Base-by-base conservation (phyloP, 1,284 basidiomycete genomes). In the Paramarasmius palmivorus region DNA sequence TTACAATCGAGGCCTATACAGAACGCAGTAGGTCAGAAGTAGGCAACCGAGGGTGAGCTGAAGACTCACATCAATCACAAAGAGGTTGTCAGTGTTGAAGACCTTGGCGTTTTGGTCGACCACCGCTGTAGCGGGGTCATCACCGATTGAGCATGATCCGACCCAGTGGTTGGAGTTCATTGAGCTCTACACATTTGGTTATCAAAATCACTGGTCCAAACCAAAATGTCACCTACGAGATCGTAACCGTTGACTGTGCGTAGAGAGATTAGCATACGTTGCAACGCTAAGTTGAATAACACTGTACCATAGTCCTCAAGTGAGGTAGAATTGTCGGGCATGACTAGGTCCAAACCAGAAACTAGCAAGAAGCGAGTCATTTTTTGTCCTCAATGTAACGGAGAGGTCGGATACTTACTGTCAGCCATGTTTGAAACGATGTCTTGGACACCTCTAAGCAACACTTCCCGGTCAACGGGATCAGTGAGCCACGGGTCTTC, bases 121-220 rank as follows among this genome's bases (percentile, higher is more conserved):
- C 22, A 86, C 83, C 8, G 71, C 44, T n/a, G 10, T 46, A 8
- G 6, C 7, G 8, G 22, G 26, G 19, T 29, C 29, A 29, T 26
- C 68, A n/a, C 75, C 76, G 49, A 83, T 81, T 17, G 57, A 73
- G 57, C 75, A 75, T 25, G 81, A 76, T 8, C 81, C 82, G 14
- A 80, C 74, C 80, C 81, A 83, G 64, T 85, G 82, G 63, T 84
- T 83, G 5, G 81, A 83, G 62, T 79, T 72, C 68, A 82, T 63
- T 39, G 63, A 61, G n/a, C 63, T 60, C 65, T 68, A 50, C 41
- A 4, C 15, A n/a, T n/a, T n/a, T n/a, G n/a, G n/a, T n/a, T n/a
- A n/a, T n/a, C n/a, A n/a, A n/a, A n/a, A n/a, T n/a, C n/a, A n/a
- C n/a, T n/a, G n/a, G n/a, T n/a, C n/a, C n/a, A 49, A 17, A 14